Conservation (phyloP, 2,329 filamentous ascomycete genomes). For the Emericellopsis cladophorae region DNA sequence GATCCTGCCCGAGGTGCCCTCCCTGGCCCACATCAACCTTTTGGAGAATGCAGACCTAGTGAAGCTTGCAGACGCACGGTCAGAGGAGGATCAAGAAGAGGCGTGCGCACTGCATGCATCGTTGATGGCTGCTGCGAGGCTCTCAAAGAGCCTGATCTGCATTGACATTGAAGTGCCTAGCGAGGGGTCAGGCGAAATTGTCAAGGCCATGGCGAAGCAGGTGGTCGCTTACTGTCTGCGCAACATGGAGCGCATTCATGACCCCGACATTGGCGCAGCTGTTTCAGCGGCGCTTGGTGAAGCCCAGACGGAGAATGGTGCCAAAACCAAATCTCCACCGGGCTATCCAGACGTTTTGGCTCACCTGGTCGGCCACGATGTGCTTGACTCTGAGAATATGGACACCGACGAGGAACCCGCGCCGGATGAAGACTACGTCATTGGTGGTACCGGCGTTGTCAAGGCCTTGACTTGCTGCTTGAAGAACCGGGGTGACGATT, state of each 20-base stretch:
- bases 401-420: conserved; percentile 55
- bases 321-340: conserved; percentile 6
- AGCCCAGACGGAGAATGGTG: conserved; percentile 14
- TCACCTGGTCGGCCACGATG: conserved; percentile 69
- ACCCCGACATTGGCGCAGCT: conserved; percentile 44
- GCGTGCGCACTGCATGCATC: conserved; percentile 90
- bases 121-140: conserved; percentile 72
- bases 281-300: conserved; percentile 29
- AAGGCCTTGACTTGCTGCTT: conserved; percentile 88
- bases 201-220: conserved; percentile 84
- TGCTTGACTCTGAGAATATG: conserved; percentile 29
- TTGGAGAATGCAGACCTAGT: conserved; percentile 67
- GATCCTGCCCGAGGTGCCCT: conserved; percentile 70
- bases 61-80: conserved; percentile 59
- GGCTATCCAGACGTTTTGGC: conserved; percentile 68
- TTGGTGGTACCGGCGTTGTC: conserved; percentile 88
- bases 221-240: conserved; percentile 89
- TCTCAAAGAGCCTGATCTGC: conserved; percentile 74
- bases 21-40: conserved; percentile 76
- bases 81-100: conserved; percentile 77
- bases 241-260: conserved; percentile 73
- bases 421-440: conserved; percentile 88
- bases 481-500: conserved; percentile 59
- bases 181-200: conserved; percentile 72
- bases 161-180: conserved; percentile 85